A percentile compares a stretch with the other conserved stretches of the same genome.
These are phyloP conservation scores for Cubamyces sp. DNA, from an alignment of 768 basidiomycete genomes.

Conservation along the genomic window DNA sequence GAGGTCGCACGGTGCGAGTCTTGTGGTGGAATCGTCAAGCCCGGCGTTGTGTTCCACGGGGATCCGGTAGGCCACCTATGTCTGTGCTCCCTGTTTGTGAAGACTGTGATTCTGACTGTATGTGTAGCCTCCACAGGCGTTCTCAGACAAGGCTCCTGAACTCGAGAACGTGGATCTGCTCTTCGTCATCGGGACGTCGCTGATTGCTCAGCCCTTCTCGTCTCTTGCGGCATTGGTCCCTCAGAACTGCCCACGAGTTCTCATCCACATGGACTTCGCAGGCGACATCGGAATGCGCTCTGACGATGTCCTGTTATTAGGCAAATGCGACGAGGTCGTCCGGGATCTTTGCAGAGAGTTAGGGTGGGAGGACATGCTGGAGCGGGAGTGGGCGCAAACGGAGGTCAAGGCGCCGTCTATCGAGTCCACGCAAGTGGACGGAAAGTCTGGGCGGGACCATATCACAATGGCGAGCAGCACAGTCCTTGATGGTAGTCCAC, in stretches of 20 bases:
- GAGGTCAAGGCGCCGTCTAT: constrained; percentile 11
- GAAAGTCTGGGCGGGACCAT: background rate
- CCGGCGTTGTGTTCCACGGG: constrained; percentile 92
- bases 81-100: background rate
- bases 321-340: constrained; percentile 73
- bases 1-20: constrained; percentile 67
- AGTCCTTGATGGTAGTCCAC: background rate
- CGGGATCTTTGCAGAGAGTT: constrained; percentile 63
- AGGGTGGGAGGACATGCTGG: constrained; percentile 60
- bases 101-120: background rate
- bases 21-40: constrained; percentile 81
- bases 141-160: constrained; percentile 57
- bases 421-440: constrained; percentile 5
- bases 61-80: constrained; percentile 55
- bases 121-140: constrained; percentile 69
- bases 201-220: constrained; percentile 88
- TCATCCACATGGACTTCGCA: constrained; percentile 86
- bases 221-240: constrained; percentile 61
- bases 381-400: constrained; percentile 32
- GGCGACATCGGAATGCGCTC: constrained; percentile 60
- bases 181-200: constrained; percentile 89
- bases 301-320: constrained; percentile 67
- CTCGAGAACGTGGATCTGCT: constrained; percentile 79
- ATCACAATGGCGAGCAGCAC: too few relatives aligned
- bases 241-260: constrained; percentile 70